Evolutionary conservation across 805 yeast species (phyloP).

Genomic region (Tetrapisispora iriomotensis): DNA sequence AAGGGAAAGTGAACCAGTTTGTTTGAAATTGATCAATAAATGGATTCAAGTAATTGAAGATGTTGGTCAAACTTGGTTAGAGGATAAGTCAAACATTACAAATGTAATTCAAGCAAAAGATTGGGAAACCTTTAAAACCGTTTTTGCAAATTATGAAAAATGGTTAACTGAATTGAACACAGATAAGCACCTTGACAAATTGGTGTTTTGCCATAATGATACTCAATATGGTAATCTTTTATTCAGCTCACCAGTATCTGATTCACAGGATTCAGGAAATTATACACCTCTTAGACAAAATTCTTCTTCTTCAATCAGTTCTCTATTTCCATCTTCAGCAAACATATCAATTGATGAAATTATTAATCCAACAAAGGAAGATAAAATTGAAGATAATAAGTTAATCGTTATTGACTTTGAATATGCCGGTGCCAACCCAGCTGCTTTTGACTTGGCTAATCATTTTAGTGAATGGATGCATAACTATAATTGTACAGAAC

Average conservation of each 20-base stretch:
- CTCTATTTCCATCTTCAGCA: conserved; percentile 24
- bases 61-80: conserved; percentile 27
- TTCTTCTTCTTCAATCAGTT: conserved; percentile 13
- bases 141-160: conserved; percentile 43
- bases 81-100: conserved; percentile 27
- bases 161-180: conserved; percentile 41
- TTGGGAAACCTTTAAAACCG: conserved; percentile 41
- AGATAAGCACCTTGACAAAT: conserved; percentile 14
- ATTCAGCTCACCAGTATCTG: conserved; percentile 45
- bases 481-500: conserved; percentile 56
- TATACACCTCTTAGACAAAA: conserved; percentile 9
- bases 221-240: conserved; percentile 92
- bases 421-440: conserved; percentile 82
- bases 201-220: conserved; percentile 90
- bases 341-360: conserved; percentile 24
- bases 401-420: conserved; percentile 94
- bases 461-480: conserved; percentile 98
- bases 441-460: conserved; percentile 85
- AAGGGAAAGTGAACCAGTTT: conserved; percentile 47
- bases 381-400: conserved; percentile 49
- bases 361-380: conserved; percentile 31
- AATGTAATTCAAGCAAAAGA: conserved; percentile 31
- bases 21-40: conserved; percentile 59
- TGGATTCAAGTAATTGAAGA: conserved; percentile 52
- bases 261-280: not conserved